Conservation (phyloP, 1,284 basidiomycete species). For the Apiotrichum gamsii region DNA sequence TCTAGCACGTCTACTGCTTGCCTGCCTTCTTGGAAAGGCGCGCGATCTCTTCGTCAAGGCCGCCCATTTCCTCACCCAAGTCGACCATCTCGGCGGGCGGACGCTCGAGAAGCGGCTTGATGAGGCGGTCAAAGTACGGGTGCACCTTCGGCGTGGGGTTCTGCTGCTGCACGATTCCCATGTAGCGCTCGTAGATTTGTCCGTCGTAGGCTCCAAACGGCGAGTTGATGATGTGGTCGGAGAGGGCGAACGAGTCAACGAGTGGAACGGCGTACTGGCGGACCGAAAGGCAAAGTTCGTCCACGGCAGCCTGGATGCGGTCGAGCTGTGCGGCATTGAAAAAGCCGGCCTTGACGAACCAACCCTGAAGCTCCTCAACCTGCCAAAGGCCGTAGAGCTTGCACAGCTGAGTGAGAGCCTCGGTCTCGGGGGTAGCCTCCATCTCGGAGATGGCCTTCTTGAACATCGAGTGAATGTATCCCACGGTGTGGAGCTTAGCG, state of each 20-base stretch:
- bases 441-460: slow-evolving; percentile 32
- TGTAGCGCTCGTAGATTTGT: slow-evolving; percentile 51
- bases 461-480: slow-evolving; percentile 47
- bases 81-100: slow-evolving; percentile 46
- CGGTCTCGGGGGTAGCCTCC: slow-evolving; percentile 29
- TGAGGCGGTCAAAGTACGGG: slow-evolving; percentile 54
- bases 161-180: slow-evolving; percentile 48
- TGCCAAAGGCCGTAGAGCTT: slow-evolving; percentile 53
- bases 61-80: slow-evolving; percentile 50
- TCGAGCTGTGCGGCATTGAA: slow-evolving; percentile 49
- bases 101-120: slow-evolving; percentile 53
- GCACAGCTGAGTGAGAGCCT: slow-evolving; percentile 43
- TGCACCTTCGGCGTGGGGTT: slow-evolving; percentile 47
- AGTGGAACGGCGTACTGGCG: slow-evolving; percentile 51
- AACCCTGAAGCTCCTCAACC: slow-evolving; percentile 55
- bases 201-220: slow-evolving; percentile 53
- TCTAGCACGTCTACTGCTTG: too few species aligned
- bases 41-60: slow-evolving; percentile 40
- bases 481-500: slow-evolving; percentile 49
- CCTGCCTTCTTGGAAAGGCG: slow-evolving; percentile 24
- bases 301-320: slow-evolving; percentile 48
- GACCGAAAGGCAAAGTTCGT: slow-evolving; percentile 50
- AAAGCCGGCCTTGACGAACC: slow-evolving; percentile 54
- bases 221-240: slow-evolving; percentile 56
- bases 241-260: slow-evolving; percentile 53